Conservation (phyloP, 2,329 filamentous ascomycete genomes). For the Alternaria burnsii region DNA sequence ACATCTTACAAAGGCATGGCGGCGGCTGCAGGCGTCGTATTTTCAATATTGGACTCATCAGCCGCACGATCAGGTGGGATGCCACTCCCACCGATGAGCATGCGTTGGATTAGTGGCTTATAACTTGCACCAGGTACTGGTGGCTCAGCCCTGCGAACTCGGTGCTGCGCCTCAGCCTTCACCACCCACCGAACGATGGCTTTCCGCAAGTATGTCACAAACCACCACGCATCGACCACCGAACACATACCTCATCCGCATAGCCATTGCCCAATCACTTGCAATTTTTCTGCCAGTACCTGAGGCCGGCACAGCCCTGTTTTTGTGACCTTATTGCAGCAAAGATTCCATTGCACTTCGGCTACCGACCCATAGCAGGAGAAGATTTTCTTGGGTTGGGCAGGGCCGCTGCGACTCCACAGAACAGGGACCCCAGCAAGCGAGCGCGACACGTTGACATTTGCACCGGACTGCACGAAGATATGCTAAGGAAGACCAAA, state of each 20-base stretch:
- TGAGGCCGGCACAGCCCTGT: constrained; percentile 38
- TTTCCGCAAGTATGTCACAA: constrained; percentile 16
- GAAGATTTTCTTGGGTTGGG: constrained; percentile 11
- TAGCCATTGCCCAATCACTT: constrained; percentile 29
- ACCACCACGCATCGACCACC: constrained; percentile 10
- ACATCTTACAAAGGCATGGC: background rate
- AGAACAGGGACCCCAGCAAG: background rate
- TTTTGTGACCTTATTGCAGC: background rate
- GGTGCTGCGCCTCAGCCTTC: constrained; percentile 21
- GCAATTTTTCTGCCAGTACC: constrained; percentile 37
- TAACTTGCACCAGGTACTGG: background rate
- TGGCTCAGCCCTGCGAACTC: constrained; percentile 12
- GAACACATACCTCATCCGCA: constrained; percentile 12
- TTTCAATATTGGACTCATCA: constrained; percentile 17
- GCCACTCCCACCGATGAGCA: background rate
- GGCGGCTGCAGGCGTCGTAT: constrained; percentile 10
- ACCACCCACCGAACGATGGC: constrained; percentile 2
- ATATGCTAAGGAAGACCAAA: background rate
- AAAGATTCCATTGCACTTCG: constrained; percentile 4
- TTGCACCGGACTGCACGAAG: constrained; percentile 11
- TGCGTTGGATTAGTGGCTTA: constrained; percentile 17
- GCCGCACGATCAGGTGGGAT: constrained; percentile 2
- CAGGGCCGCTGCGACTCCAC: constrained; percentile 6
- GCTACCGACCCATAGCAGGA: background rate
- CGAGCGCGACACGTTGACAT: constrained; percentile 18